Conservation (phyloP, 306 rosid species). For the Malus asiatica region DNA sequence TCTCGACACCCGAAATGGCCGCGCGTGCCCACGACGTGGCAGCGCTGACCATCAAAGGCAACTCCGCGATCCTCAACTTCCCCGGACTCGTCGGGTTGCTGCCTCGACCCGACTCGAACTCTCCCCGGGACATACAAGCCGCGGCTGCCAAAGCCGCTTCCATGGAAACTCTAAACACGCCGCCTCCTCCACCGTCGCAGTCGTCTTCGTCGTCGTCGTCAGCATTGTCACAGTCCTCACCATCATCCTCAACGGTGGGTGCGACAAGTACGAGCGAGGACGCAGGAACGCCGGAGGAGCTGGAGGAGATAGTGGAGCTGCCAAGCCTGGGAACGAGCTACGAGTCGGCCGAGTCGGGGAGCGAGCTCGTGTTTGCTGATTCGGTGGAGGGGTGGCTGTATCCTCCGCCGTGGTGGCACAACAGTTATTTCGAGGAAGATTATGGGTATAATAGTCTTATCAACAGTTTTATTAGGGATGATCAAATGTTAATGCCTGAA, state of each 20-base stretch:
- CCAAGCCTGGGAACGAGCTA: conserved; percentile 44
- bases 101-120: conserved; percentile 71
- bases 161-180: conserved; percentile 32
- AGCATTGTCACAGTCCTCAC: conserved; percentile 8
- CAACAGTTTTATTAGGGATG: conserved; percentile 13
- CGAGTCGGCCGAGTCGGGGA: conserved; percentile 27
- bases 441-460: conserved; percentile 3
- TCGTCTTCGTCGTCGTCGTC: conserved; percentile 8
- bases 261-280: not conserved
- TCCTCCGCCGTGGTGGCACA: conserved; percentile 19
- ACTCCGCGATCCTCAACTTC: conserved; percentile 87
- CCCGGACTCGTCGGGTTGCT: conserved; percentile 55
- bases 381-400: conserved; percentile 34
- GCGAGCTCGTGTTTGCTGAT: conserved; percentile 27
- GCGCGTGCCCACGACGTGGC: conserved; percentile 99
- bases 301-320: conserved; percentile 68
- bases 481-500: conserved; percentile 18
- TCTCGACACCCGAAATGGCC: conserved; percentile 89
- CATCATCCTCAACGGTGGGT: not conserved
- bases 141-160: conserved; percentile 86
- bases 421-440: conserved; percentile 19
- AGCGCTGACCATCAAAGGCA: conserved; percentile 66
- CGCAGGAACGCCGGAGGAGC: conserved; percentile 52
- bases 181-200: conserved; percentile 1
- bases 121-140: conserved; percentile 79